These are phyloP conservation scores for Saturnispora quitensis DNA, from an alignment of 805 yeast genomes.

Conservation along the genomic window DNA sequence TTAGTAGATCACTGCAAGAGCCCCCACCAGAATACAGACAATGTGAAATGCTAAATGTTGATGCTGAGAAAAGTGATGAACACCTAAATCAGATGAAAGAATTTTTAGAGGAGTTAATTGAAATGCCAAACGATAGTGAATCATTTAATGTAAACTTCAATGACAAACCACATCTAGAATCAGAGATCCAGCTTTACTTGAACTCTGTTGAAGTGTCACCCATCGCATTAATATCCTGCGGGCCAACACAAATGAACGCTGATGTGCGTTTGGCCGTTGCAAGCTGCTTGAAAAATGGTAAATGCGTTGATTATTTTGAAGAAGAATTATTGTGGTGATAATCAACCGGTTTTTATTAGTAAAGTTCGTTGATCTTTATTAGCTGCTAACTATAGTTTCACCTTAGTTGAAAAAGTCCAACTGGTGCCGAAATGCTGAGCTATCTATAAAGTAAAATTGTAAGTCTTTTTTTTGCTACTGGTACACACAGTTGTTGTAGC, in stretches of 20 bases:
- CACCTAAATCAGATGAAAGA: not conserved
- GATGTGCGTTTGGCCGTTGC: constrained; percentile 28
- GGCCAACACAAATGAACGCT: constrained; percentile 27
- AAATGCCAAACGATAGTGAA: constrained; percentile 11
- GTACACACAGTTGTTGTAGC: not conserved
- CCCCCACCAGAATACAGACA: constrained; percentile 10
- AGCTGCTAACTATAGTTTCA: too few species aligned
- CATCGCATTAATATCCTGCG: constrained; percentile 30
- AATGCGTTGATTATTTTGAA: constrained; percentile 29
- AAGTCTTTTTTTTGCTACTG: not conserved
- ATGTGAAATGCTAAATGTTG: not conserved
- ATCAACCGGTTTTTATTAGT: too few species aligned
- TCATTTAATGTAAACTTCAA: constrained; percentile 18
- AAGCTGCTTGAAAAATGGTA: constrained; percentile 19
- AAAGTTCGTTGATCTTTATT: too few species aligned
- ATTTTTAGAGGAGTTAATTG: constrained; percentile 1
- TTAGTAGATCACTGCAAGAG: constrained; percentile 21
- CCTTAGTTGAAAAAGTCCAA: not conserved
- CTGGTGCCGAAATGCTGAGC: not conserved
- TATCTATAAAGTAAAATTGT: not conserved
- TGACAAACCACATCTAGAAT: constrained; percentile 20
- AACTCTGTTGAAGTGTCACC: constrained; percentile 10
- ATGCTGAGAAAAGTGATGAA: not conserved
- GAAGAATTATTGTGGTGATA: constrained; percentile 30
- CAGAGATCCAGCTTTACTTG: constrained; percentile 17